Evolutionary conservation across 139 green algal genomes (phyloP), one percentile per base, ranked within the genome.

Genomic region (Tetradesmus lagerheimii): DNA sequence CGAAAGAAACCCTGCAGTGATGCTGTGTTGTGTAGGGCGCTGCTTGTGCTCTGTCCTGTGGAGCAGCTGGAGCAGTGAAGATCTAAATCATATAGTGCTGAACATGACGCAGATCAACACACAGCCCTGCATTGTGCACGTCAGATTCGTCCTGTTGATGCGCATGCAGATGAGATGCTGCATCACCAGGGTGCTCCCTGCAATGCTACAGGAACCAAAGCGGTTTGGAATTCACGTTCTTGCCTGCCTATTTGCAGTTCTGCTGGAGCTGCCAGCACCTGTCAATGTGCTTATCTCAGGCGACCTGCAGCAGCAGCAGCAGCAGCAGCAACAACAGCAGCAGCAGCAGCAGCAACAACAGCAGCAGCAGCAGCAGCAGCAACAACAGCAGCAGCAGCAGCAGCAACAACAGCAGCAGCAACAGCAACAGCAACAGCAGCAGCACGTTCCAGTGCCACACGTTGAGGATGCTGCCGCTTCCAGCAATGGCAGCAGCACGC

Each of bases 281-380:
- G 20, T n/a, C 12, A 31, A 4, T 9, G 57, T 71, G 57, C 57
- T 71, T 20, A 9, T 71, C 8, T 5, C 57, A 31, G 45, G 11
- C 11, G 57, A n/a, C 1, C n/a, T 34, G 31, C 71, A 79, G 71
- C 29, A 38, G 71, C 71, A 38, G n/a, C 71, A 79, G 27, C 66
- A 64, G 71, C 18, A 79, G n/a, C 71, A 79, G 71, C 31, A 79
- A n/a, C 71, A 79, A 23, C 66, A 64, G 71, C 18, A 79, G n/a
- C 71, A 79, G 71, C 31, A 79, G n/a, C n/a, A n/a, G n/a, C n/a
- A n/a, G n/a, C n/a, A n/a, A n/a, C 71, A 79, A 23, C 66, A 64
- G 71, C 18, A 79, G n/a, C 71, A 79, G 71, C 31, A 79, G n/a
- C n/a, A n/a, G n/a, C n/a, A n/a, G n/a, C n/a, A n/a, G n/a, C n/a